Conservation (phyloP, 75 land plant genomes). For the Cupressus sempervirens region DNA sequence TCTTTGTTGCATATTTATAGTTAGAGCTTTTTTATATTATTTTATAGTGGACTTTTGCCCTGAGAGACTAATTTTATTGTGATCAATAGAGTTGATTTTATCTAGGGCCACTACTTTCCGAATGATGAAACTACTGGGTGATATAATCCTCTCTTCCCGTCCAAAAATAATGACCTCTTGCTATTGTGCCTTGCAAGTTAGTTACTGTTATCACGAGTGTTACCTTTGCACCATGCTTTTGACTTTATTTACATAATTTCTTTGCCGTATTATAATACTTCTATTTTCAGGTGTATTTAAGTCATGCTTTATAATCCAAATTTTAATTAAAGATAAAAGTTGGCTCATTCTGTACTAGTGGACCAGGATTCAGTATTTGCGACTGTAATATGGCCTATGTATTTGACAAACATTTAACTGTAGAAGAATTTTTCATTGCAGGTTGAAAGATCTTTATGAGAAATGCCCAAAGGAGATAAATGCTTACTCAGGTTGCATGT, state of each 20-base stretch:
- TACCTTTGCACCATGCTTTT: neutral
- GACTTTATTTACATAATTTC: neutral
- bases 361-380: neutral
- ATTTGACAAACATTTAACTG: neutral
- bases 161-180: neutral
- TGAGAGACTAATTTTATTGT: neutral
- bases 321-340: neutral
- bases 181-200: neutral
- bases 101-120: neutral
- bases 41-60: neutral
- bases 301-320: neutral
- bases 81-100: neutral
- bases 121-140: neutral
- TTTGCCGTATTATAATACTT: neutral
- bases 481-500: constrained; percentile 75
- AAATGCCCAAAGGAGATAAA: constrained; percentile 86
- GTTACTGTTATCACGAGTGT: neutral
- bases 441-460: constrained; percentile 64
- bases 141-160: neutral
- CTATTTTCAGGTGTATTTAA: neutral
- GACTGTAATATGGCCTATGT: neutral
- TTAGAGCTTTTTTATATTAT: neutral
- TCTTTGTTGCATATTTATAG: neutral
- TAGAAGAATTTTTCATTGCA: constrained; percentile 22
- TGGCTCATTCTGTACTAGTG: neutral